Conservation (phyloP, 1,284 basidiomycete species). For the Cryptococcus sp. region DNA sequence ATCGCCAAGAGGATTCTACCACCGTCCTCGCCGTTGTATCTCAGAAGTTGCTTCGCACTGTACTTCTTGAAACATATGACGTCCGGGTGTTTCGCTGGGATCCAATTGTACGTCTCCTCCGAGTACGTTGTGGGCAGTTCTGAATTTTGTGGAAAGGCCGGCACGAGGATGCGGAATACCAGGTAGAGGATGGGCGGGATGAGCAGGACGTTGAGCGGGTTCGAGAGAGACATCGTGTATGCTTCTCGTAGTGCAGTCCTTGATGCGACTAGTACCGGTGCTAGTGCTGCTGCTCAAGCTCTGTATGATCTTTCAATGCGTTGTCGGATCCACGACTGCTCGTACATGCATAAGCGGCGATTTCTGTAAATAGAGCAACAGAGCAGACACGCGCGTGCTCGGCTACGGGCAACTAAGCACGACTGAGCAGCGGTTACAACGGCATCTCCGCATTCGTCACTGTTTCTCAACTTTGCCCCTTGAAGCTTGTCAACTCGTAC, state of each 20-base stretch:
- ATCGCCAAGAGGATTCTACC: constrained; percentile 83
- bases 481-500: not conserved
- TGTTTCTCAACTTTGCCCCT: constrained; percentile 3
- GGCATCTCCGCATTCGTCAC: not conserved
- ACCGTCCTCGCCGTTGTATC: constrained; percentile 66
- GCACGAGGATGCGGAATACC: constrained; percentile 70
- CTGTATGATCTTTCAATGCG: too few relatives aligned
- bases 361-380: too few relatives aligned
- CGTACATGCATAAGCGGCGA: too few relatives aligned
- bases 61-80: constrained; percentile 73
- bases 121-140: constrained; percentile 32
- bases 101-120: constrained; percentile 74
- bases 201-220: constrained; percentile 60
- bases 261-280: not conserved
- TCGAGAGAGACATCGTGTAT: constrained; percentile 38
- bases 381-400: too few relatives aligned
- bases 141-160: constrained; percentile 51
- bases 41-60: constrained; percentile 70
- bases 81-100: constrained; percentile 74
- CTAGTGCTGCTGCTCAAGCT: too few relatives aligned
- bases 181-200: constrained; percentile 79
- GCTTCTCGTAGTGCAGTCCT: not conserved
- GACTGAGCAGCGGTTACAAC: too few relatives aligned
- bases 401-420: too few relatives aligned
- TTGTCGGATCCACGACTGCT: not conserved